Evolutionary conservation across 2,329 filamentous ascomycete genomes (phyloP).

Genomic region (Claviceps fusiformis): DNA sequence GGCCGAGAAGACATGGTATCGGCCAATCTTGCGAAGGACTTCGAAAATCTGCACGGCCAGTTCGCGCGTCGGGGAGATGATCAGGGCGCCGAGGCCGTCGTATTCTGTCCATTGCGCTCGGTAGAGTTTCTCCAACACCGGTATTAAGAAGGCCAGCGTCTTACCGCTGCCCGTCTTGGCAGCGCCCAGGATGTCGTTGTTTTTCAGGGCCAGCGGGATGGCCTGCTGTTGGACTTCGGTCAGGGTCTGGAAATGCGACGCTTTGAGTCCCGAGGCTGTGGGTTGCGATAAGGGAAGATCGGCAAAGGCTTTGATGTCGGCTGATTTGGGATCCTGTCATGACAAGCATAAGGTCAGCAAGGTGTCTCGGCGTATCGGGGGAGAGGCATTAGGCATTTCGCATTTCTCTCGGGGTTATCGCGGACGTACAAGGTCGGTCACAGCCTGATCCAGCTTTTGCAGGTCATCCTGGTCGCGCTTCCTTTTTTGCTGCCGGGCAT

Average conservation of each 20-base stretch:
- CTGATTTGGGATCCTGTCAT: conserved; percentile 43
- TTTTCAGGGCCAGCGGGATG: conserved; percentile 77
- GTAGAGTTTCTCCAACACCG: conserved; percentile 85
- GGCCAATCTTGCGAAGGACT: conserved; percentile 77
- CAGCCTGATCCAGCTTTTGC: conserved; percentile 19
- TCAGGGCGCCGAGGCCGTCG: conserved; percentile 83
- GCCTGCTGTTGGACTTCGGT: conserved; percentile 87
- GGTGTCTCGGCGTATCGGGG: too few relatives aligned
- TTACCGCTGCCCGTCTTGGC: conserved; percentile 95
- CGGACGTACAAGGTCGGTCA: conserved; percentile 22
- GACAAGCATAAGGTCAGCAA: not conserved
- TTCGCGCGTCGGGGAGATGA: conserved; percentile 89
- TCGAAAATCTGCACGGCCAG: conserved; percentile 95
- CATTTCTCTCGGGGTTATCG: too few relatives aligned
- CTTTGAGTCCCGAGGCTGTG: conserved; percentile 65
- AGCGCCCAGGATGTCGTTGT: conserved; percentile 77
- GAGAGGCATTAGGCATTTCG: too few relatives aligned
- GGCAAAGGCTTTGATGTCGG: conserved; percentile 54
- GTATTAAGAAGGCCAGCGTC: conserved; percentile 83
- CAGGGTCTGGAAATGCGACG: conserved; percentile 76
- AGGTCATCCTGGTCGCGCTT: conserved; percentile 25
- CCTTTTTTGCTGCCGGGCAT: conserved; percentile 22
- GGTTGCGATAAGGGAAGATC: conserved; percentile 76
- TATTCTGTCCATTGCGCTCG: conserved; percentile 77
- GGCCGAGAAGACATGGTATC: conserved; percentile 80